Conservation (phyloP, 306 rosid genomes). For the Cotoneaster glaucophyllus region DNA sequence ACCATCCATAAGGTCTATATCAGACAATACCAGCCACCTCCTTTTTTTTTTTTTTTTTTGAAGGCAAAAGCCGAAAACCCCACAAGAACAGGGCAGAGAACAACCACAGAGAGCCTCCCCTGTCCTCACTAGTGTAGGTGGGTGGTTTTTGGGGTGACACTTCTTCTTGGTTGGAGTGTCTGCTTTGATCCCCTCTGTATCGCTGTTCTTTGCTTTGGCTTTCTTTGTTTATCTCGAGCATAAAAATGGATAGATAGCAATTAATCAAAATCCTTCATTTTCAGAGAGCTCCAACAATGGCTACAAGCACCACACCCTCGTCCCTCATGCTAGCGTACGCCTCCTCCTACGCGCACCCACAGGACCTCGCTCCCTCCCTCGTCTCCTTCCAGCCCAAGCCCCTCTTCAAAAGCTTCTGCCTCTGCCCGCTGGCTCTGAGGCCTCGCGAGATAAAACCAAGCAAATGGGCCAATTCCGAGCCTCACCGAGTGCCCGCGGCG, state of each 20-base stretch:
- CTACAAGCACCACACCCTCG: conserved; percentile 47
- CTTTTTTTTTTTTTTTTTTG: no score
- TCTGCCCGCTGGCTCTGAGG: conserved; percentile 35
- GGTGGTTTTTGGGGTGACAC: no score
- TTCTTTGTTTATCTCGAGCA: conserved; percentile 19
- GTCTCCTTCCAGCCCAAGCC: conserved; percentile 46
- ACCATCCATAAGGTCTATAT: no score
- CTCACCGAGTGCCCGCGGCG: conserved; percentile 29
- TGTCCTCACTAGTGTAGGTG: no score
- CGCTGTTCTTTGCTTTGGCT: no score
- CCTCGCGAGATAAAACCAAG: conserved; percentile 9
- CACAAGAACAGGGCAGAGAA: no score
- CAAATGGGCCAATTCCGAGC: conserved; percentile 22
- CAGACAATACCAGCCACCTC: neutral
- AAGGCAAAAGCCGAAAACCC: no score
- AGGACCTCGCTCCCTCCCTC: conserved; percentile 47
- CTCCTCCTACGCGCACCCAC: conserved; percentile 37
- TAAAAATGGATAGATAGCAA: conserved; percentile 3
- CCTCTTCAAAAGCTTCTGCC: conserved; percentile 28
- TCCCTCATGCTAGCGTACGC: conserved; percentile 58
- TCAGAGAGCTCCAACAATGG: conserved; percentile 34
- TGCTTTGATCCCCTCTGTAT: no score
- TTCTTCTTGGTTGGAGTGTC: no score
- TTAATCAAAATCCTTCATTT: neutral
- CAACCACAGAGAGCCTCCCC: no score